Base-by-base conservation (phyloP, 2,329 filamentous ascomycete genomes). In the Fusarium sarcochroum region DNA sequence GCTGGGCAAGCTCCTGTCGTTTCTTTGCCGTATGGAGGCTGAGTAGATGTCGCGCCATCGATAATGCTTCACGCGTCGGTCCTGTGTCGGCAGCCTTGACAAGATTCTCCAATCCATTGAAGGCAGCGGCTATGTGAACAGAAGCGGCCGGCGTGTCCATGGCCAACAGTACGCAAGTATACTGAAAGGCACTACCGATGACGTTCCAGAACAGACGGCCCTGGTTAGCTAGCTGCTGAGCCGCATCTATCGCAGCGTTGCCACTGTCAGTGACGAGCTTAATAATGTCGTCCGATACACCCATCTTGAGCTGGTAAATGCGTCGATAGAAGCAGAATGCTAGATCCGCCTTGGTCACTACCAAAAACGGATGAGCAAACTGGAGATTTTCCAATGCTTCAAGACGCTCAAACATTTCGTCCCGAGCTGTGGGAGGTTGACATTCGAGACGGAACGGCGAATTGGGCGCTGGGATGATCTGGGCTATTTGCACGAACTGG, bases 291-390 rank as follows among this genome's bases (percentile, higher is more conserved):
- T 69, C 60, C 4, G 63, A 46, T 38, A 64, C 53, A 7, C 54
- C 54, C n/a, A 38, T 21, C 53, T 65, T 70, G 27, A 71, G 62
- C 53, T 71, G 70, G 47, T 70, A 70, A 15, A 73, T 61, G 34
- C 69, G 69, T 47, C 70, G 64, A 42, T 73, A 73, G 53, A 73
- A 68, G 64, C 69, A 73, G 46, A 73, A 73, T n/a, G 57, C 45
- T 4, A 71, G 38, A 17, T 73, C 70, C 4, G 70, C 69, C 44
- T 68, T 70, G 3, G 70, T 72, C 53, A 69, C 44, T 8, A 69
- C 50, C 15, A 72, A 45, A 45, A 73, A 73, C 15, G 66, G 63
- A 54, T 71, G 66, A 8, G 44, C 44, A 6, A 50, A 34, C 11
- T 50, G 40, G 23, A 67, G 46, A 45, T 64, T 50, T 9, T 63